These are phyloP conservation scores for Aspergillus chevalieri DNA, from an alignment of 2,329 filamentous ascomycete species.

Conservation along the genomic window DNA sequence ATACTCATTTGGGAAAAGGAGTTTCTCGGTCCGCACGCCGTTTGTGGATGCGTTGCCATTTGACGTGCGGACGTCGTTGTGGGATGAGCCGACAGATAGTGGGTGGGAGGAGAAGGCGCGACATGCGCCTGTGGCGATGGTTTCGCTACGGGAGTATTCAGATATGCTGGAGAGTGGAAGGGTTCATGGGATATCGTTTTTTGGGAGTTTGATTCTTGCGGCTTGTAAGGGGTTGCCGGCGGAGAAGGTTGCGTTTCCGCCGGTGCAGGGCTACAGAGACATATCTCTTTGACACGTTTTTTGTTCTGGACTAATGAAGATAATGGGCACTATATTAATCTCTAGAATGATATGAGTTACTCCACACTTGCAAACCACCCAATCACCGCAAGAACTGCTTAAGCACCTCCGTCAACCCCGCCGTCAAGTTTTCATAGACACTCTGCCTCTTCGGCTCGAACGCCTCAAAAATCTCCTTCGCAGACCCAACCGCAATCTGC, in stretches of 20 bases:
- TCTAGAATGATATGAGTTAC: background rate
- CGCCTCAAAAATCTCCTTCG: constrained; percentile 35
- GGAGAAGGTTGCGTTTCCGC: constrained; percentile 10
- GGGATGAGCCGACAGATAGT: constrained; percentile 12
- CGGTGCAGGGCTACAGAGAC: background rate
- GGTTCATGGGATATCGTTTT: constrained; percentile 13
- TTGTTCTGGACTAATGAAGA: too few species aligned
- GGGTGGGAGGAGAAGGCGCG: constrained; percentile 6
- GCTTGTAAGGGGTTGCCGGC: constrained; percentile 19
- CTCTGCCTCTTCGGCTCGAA: constrained; percentile 48
- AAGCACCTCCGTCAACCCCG: constrained; percentile 14
- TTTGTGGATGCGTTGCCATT: constrained; percentile 25
- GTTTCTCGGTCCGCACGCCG: constrained; percentile 22
- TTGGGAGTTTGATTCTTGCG: constrained; percentile 19
- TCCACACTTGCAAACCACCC: too few species aligned
- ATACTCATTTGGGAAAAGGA: constrained; percentile 22
- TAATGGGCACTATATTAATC: constrained; percentile 1
- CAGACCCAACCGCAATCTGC: constrained; percentile 47
- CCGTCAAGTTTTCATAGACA: constrained; percentile 24
- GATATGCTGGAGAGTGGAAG: constrained; percentile 16
- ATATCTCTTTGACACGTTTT: too few species aligned
- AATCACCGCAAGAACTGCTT: constrained; percentile 16
- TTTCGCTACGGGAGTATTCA: constrained; percentile 22
- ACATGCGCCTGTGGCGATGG: constrained; percentile 10
- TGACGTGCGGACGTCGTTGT: constrained; percentile 21